Conservation (phyloP, 2,329 filamentous ascomycete genomes). For the Corniculantispora saksenae region DNA sequence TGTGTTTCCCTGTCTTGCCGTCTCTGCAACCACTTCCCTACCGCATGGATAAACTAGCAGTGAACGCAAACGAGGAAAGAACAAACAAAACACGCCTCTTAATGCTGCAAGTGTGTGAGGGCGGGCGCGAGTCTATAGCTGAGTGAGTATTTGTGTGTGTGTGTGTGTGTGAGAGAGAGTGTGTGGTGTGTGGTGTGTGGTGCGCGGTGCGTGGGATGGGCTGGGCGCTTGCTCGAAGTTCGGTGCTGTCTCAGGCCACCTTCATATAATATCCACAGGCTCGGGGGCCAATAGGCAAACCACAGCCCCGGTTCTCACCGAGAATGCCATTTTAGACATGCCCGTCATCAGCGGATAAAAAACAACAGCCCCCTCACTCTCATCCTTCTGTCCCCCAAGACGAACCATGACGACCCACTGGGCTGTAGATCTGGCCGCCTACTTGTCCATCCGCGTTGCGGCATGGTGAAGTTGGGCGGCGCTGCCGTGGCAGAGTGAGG, state of each 20-base stretch:
- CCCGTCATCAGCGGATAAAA: conserved; percentile 16
- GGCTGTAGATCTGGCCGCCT: conserved; percentile 42
- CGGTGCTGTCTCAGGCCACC: conserved; percentile 20
- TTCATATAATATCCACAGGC: conserved; percentile 21
- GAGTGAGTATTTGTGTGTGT: conserved; percentile 2
- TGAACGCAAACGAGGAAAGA: neutral
- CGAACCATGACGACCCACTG: conserved; percentile 42
- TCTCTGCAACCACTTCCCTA: neutral
- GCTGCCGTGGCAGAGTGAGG: conserved; percentile 11
- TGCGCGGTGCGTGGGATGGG: conserved; percentile 2
- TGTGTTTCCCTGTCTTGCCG: neutral
- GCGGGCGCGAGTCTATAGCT: neutral
- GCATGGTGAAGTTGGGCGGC: conserved; percentile 10
- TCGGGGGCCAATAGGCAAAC: conserved; percentile 28
- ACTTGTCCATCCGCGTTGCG: conserved; percentile 8
- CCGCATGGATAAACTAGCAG: neutral
- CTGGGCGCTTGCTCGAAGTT: conserved; percentile 9
- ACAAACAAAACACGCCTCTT: conserved; percentile 5
- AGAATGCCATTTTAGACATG: conserved; percentile 26
- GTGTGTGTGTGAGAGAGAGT: conserved; percentile 14
- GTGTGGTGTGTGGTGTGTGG: neutral
- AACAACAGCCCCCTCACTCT: conserved; percentile 10
- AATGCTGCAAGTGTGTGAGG: neutral
- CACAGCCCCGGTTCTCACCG: conserved; percentile 38
- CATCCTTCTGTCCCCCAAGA: conserved; percentile 27